phyloP scores from a whole-genome alignment of 495 filamentous ascomycete species.

The Neurospora sp. region DNA sequence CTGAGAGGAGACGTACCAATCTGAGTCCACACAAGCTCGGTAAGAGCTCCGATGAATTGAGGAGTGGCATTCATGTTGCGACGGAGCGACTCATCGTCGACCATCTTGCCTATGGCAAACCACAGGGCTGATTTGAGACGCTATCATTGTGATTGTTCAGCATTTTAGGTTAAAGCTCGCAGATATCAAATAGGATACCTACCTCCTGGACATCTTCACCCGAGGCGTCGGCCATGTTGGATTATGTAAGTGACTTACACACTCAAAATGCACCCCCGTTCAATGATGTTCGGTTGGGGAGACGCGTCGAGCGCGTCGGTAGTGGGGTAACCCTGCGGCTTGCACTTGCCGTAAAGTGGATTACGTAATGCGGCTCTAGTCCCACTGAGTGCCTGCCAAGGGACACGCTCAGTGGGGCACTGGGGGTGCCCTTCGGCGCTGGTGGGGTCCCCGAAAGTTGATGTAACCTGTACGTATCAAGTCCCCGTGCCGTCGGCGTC shows the following conservation, averaged over 20 bases:
- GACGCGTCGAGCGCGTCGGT: slow-evolving; percentile 9
- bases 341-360: not conserved
- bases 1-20: slow-evolving; percentile 46
- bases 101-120: slow-evolving; percentile 79
- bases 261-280: not conserved
- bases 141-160: slow-evolving; percentile 28
- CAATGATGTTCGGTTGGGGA: not conserved
- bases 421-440: not conserved
- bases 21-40: slow-evolving; percentile 84
- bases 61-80: slow-evolving; percentile 80
- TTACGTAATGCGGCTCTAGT: not conserved
- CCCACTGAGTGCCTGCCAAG: not conserved
- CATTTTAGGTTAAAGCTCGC: not conserved
- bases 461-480: not conserved
- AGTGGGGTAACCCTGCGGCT: not conserved
- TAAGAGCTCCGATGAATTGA: slow-evolving; percentile 88
- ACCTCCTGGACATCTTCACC: slow-evolving; percentile 26
- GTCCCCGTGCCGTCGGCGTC: not conserved
- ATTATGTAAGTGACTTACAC: not conserved
- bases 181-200: not conserved
- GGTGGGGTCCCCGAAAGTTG: not conserved
- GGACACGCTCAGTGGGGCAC: not conserved
- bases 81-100: slow-evolving; percentile 73
- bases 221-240: slow-evolving; percentile 15
- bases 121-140: slow-evolving; percentile 90